Percentiles rank a stretch among this genome's conserved stretches.
Conservation (phyloP, 441 rosid species). For the Sinapis alba region DNA sequence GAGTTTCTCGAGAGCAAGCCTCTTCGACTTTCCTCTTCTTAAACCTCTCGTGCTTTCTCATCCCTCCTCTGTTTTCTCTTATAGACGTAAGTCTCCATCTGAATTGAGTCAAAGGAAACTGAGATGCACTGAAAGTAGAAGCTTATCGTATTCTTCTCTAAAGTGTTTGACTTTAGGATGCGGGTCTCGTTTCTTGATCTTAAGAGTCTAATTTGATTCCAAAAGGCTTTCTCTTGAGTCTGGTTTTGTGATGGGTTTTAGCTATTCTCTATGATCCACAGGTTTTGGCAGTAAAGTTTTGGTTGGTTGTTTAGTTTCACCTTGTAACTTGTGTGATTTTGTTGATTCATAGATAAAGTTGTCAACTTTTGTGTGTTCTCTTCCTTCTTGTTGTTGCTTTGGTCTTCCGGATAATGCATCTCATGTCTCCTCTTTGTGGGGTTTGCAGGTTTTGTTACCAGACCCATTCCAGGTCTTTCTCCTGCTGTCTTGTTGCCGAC, state of each 20-base stretch:
- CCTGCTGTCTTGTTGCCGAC: constrained; percentile 40
- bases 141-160: neutral
- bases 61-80: constrained; percentile 8
- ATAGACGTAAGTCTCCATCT: constrained; percentile 23
- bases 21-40: constrained; percentile 24
- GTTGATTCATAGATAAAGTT: neutral
- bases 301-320: neutral
- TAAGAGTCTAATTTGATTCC: neutral
- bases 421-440: constrained; percentile 7
- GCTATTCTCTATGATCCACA: neutral
- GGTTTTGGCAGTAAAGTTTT: neutral
- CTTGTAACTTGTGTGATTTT: neutral
- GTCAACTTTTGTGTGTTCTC: neutral
- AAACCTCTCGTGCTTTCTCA: constrained; percentile 27
- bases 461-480: constrained; percentile 38
- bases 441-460: constrained; percentile 54
- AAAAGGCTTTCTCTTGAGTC: neutral
- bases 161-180: neutral
- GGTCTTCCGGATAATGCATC: neutral
- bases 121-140: neutral
- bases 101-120: neutral
- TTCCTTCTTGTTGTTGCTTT: constrained; percentile 8
- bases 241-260: neutral
- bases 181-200: neutral
- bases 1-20: constrained; percentile 27